Base-by-base conservation (phyloP, 371 early-diverging fungal species). In the Globomyces sp. region DNA sequence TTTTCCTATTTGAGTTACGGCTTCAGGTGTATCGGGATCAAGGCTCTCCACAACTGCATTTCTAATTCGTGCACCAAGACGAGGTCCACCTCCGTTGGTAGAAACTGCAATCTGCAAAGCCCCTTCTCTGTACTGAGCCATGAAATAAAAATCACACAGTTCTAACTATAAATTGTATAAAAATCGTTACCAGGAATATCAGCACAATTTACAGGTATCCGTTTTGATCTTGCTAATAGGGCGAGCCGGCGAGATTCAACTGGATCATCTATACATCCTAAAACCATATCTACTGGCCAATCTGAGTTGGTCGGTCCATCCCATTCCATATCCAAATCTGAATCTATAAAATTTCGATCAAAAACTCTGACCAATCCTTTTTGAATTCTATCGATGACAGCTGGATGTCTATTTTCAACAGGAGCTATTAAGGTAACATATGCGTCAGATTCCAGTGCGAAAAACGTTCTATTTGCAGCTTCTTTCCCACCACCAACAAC, bases 101-200 rank as follows among this genome's bases (percentile, higher is more conserved):
- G 93, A 91, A 24, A 95, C 91, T 0, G 92, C 93, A 58, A 95
- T 83, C 69, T 95, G 93, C 24, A 92, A 79, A 4, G 51, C 52
- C 51, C 58, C 67, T 47, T 63, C 42, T 8, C 69, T 53, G 68
- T 90, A 89, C 40, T 87, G 89, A 37, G 92, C 89, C 86, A 92
- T 92, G 73, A 94, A 94, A 74, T 89, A 93, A 71, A 95, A 94
- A 69, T 95, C 94, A 74, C 94, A 95, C 72, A 91, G 78, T 11
- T 88, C 86, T 63, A 44, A 24, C 4, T 9, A 36, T 24, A 24
- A 24, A 24, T 24, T 24, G 24, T 24, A 24, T 36, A 49, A n/a
- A 0, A 44, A 49, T 49, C 6, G 6, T 1, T 60, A 60, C 60
- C 60, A 10, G 92, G 90, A 24, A 93, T 89, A 68, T 95, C 96